These are phyloP conservation scores for Colletotrichum sansevieriae DNA, from an alignment of 2,329 filamentous ascomycete genomes.

Conservation along the genomic window DNA sequence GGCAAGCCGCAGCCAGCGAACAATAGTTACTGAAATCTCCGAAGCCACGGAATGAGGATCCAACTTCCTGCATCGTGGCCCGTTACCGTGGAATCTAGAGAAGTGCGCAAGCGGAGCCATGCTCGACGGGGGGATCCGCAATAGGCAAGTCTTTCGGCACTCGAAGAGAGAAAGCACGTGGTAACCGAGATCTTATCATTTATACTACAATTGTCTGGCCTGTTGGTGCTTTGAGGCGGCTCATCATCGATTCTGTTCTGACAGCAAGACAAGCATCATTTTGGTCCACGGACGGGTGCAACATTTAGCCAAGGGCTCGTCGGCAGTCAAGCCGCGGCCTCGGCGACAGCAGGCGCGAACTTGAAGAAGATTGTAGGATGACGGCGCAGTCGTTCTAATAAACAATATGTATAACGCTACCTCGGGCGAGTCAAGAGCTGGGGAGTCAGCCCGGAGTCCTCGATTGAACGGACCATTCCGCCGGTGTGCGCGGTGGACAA, in stretches of 20 bases:
- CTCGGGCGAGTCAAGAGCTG: conserved; percentile 18
- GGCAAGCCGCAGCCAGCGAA: neutral
- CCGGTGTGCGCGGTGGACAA: neutral
- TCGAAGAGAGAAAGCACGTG: neutral
- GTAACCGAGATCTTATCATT: neutral
- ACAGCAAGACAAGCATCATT: conserved; percentile 1
- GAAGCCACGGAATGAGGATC: conserved; percentile 40
- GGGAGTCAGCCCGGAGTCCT: neutral
- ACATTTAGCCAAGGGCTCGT: conserved; percentile 9
- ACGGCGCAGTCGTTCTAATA: conserved; percentile 1
- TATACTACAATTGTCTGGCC: neutral
- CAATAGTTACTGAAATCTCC: neutral
- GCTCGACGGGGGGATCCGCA: no score
- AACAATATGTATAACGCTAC: conserved; percentile 19
- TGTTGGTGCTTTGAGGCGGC: conserved; percentile 3
- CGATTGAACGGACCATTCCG: neutral
- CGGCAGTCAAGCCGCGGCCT: conserved; percentile 3
- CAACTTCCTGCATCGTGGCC: neutral
- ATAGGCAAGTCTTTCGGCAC: neutral
- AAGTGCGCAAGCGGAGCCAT: no score
- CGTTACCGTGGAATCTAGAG: no score
- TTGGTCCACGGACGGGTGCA: conserved; percentile 13
- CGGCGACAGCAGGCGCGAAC: neutral
- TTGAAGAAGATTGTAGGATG: neutral
- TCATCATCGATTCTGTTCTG: neutral